A percentile compares a stretch with the other conserved stretches of the same genome.
Conservation (phyloP, 2,329 filamentous ascomycete species). For the Colletotrichum higginsianum region DNA sequence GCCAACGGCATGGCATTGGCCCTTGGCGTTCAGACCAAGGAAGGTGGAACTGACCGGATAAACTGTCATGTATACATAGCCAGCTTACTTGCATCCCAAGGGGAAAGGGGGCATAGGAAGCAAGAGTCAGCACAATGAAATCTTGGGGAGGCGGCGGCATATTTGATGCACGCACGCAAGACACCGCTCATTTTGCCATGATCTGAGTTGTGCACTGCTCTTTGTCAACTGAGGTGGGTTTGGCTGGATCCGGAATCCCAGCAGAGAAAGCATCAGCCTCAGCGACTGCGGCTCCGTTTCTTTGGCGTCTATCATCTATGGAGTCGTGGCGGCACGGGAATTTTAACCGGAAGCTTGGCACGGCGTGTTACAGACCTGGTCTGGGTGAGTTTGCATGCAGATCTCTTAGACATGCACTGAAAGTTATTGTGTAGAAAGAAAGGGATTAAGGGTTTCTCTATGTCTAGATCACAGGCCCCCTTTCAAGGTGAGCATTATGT, state of each 20-base stretch:
- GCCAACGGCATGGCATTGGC: conserved; percentile 18
- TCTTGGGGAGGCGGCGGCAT: neutral
- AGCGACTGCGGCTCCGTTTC: neutral
- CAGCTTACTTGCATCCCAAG: neutral
- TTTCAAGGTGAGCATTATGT: neutral
- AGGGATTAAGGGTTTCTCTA: too few relatives aligned
- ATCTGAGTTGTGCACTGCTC: neutral
- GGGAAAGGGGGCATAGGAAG: conserved; percentile 7
- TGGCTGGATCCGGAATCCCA: neutral
- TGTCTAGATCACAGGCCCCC: too few relatives aligned
- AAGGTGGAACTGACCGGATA: conserved; percentile 21
- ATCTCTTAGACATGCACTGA: too few relatives aligned
- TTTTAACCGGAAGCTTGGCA: neutral
- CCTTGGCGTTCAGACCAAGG: conserved; percentile 18
- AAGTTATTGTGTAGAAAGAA: too few relatives aligned
- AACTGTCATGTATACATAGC: conserved; percentile 15
- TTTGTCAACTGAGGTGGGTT: neutral
- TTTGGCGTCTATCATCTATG: neutral
- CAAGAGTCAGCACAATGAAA: conserved; percentile 10
- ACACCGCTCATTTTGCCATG: neutral
- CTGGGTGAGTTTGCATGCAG: neutral
- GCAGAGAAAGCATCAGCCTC: neutral
- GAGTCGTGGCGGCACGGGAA: neutral
- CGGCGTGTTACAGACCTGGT: neutral
- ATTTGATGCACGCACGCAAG: neutral